Base-by-base conservation (phyloP, 2,329 filamentous ascomycete genomes). In the Calonectria leucothoes region DNA sequence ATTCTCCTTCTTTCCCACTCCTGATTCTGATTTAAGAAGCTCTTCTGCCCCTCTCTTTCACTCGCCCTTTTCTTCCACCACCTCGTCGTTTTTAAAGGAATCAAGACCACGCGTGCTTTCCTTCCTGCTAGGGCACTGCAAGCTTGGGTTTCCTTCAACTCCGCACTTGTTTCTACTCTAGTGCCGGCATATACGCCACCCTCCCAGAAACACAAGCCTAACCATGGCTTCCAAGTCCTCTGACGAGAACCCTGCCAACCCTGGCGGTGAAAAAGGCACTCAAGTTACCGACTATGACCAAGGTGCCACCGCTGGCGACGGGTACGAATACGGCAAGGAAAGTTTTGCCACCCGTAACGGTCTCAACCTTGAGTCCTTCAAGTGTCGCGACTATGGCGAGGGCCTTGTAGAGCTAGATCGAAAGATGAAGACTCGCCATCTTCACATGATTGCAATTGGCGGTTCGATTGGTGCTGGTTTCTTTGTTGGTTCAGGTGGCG, bases 381-480 rank as follows among this genome's bases (percentile, higher is more conserved):
- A 80, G 69, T 71, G 65, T 27, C 79, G 79, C 37, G 63, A 72
- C 49, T 74, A 75, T 17, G 75, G 74, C n/a, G 35, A 73, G 1
- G 77, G 78, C 4, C 6, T 72, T 29, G 15, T 75, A 48, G 79
- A 87, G 77, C 81, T 88, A 23, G 85, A 88, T 76, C 84, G 85
- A 64, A 81, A 84, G 76, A 89, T 92, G 85, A 88, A 89, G 84
- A 84, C 86, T 63, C 88, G 90, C 76, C 90, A 92, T 83, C 83
- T 92, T 78, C 88, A 92, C 82, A 91, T 91, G 90, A 91, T 91
- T 83, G 89, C 89, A 78, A 91, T 91, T 65, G 89, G 89, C 81
- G 90, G 90, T 71, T 90, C 89, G 37, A 92, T 92, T 72, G 90
- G 90, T 82, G 90, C 90, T 81, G 90, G 90, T 84, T 91, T 92